Base-by-base conservation (phyloP, 306 rosid genomes). In the Sicyos baderoa region DNA sequence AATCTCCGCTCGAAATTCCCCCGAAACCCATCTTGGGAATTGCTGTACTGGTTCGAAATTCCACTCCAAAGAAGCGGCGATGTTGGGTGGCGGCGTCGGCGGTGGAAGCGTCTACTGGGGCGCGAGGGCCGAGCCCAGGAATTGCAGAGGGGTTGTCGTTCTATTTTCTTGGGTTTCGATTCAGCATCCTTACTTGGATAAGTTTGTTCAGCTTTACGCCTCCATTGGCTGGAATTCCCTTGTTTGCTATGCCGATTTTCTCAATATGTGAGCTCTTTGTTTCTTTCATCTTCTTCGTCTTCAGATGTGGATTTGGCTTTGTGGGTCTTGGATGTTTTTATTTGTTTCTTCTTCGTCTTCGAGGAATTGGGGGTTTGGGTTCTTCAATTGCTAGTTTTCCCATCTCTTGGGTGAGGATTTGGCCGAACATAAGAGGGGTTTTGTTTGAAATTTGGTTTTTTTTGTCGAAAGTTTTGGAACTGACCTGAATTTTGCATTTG, bases 191-290 rank as follows among this genome's bases (percentile, higher is more conserved):
- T 77, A 77, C 65, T 75, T 90, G 76, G 64, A 54, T 14, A 84
- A 82, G 74, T 83, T 78, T 48, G 87, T 90, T 11, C 84, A 93
- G 60, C 80, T 93, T 69, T 93, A 88, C 60, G 79, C 88, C 1
- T 85, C 96, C 72, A 82, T 90, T 5, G 83, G 96, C n/a, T 93
- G 97, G 96, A 86, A 90, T 76, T 86, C 91, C 18, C 94, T 93
- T 47, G 86, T 93, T 64, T 90, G 93, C 77, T 83, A 82, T 81
- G 84, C 97, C 60, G 78, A 90, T 84, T 90, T 83, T 79, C 83
- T 90, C 73, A 82, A 89, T 4, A 92, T 89, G 97, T 93, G 75
- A 82, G 89, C 74, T 67, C 53, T 29, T 56, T 29, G 35, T 4
- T 1, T 25, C 14, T 2, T 44, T 44, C 0, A 9, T 44, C 49